Conservation (phyloP, 1,284 basidiomycete genomes). For the Termitomyces sp. region DNA sequence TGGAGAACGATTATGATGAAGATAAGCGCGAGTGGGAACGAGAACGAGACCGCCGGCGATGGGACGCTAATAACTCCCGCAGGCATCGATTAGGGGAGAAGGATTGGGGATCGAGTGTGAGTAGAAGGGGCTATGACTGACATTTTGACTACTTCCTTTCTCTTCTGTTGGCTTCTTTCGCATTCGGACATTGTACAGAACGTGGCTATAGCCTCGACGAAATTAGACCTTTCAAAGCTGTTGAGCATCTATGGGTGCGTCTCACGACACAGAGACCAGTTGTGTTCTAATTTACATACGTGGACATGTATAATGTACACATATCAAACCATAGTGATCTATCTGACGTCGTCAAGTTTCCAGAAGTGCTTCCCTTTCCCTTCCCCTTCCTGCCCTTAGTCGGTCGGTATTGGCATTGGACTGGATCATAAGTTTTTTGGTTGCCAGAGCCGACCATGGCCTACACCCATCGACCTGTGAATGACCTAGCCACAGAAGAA, state of each 20-base stretch:
- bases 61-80: conserved; percentile 39
- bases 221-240: neutral
- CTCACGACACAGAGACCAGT: neutral
- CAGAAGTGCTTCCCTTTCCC: no score
- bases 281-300: neutral
- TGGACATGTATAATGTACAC: neutral
- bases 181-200: neutral
- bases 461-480: neutral
- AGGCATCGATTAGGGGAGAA: conserved; percentile 19
- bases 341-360: no score
- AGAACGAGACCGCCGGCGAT: conserved; percentile 45
- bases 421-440: neutral
- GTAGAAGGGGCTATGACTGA: neutral
- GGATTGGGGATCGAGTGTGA: neutral
- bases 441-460: neutral
- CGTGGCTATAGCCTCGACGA: neutral
- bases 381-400: neutral
- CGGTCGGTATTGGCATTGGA: neutral
- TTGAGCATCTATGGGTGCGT: neutral
- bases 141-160: neutral
- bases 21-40: conserved; percentile 35
- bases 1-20: conserved; percentile 1
- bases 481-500: no score
- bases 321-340: no score
- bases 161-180: neutral